Evolutionary conservation across 176 grass and related monocot species (phyloP), one percentile per base, ranked within the genome.

Genomic region (Triticum turgidum): DNA sequence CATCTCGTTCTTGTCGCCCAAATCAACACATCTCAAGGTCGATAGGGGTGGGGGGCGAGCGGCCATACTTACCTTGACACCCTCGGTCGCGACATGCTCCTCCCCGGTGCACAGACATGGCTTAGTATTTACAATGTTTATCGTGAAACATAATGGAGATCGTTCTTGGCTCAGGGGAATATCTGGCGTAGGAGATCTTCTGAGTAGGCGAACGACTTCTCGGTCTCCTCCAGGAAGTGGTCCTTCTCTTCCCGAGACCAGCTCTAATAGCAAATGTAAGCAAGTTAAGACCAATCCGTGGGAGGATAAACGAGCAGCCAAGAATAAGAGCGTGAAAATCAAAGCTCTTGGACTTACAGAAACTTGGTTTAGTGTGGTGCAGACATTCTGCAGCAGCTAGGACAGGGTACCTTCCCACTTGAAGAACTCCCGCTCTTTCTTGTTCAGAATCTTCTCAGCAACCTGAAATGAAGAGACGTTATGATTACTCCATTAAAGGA

Each of bases 341-440:
- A 29, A 5, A 29, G 12, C 45, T 88, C 14, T 8, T 32, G 27
- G 70, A 73, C 92, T 86, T 83, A 96, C 97, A 24, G 80, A 69
- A 65, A 98, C 90, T 91, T 85, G 54, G 59, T 98, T 96, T 29
- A 98, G 88, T 75, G 94, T 98, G 82, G 82, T 61, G 61, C 94
- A 80, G 34, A 96, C 97, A 61, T 92, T 91, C 79, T 98, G 97
- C 82, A 96, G 80, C 78, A 98, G 75, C 82, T 96, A 64, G 20
- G 97, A 92, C 22, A 96, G 90, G 69, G 86, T 94, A 14, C 90
- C 92, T 63, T 94, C 92, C 97, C 94, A 98, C 72, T 94, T 96
- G 88, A 96, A 98, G 63, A 98, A 98, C 58, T 98, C 90, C 80
- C 94, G 88, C 71, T 98, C 94, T 24, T 94, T 98, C 58, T 92